Evolutionary conservation across 495 filamentous ascomycete genomes (phyloP).

Genomic region (Penicillium pulvis): DNA sequence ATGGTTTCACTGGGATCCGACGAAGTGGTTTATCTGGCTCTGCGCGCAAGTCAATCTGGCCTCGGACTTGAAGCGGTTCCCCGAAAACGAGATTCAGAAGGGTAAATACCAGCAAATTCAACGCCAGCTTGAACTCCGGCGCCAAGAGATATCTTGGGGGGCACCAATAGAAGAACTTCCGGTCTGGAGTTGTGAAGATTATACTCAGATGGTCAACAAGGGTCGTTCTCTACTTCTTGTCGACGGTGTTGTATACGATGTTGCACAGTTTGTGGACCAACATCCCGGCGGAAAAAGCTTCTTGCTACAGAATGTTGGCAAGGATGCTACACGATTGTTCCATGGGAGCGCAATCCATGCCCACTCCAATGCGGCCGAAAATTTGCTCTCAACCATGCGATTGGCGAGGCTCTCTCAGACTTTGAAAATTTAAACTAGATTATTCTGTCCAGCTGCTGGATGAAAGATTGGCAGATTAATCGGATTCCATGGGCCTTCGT

Average conservation of each 20-base stretch:
- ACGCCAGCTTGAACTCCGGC: slow-evolving; percentile 94
- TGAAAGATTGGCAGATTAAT: no score
- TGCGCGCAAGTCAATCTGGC: slow-evolving; percentile 88
- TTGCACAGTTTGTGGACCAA: not conserved
- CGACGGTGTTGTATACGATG: not conserved
- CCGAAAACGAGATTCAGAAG: slow-evolving; percentile 94
- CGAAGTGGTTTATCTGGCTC: slow-evolving; percentile 90
- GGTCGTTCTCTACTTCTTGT: not conserved
- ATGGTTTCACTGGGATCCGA: slow-evolving; percentile 60
- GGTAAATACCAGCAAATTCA: slow-evolving; percentile 87
- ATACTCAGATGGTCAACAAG: not conserved
- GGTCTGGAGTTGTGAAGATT: not conserved
- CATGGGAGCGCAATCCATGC: not conserved
- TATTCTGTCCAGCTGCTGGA: no score
- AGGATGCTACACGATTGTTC: slow-evolving; percentile 3
- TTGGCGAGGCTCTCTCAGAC: no score
- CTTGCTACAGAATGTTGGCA: not conserved
- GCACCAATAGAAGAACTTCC: not conserved
- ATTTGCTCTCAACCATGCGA: not conserved
- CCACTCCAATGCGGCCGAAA: slow-evolving; percentile 1
- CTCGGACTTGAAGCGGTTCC: slow-evolving; percentile 90
- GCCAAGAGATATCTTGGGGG: slow-evolving; percentile 44
- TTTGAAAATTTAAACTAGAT: no score
- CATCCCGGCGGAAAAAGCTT: not conserved
- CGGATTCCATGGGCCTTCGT: no score